A percentile compares a stretch with the other conserved stretches of the same genome.
Evolutionary conservation across 2,329 filamentous ascomycete genomes (phyloP).

Genomic region (Elsinoe australis): DNA sequence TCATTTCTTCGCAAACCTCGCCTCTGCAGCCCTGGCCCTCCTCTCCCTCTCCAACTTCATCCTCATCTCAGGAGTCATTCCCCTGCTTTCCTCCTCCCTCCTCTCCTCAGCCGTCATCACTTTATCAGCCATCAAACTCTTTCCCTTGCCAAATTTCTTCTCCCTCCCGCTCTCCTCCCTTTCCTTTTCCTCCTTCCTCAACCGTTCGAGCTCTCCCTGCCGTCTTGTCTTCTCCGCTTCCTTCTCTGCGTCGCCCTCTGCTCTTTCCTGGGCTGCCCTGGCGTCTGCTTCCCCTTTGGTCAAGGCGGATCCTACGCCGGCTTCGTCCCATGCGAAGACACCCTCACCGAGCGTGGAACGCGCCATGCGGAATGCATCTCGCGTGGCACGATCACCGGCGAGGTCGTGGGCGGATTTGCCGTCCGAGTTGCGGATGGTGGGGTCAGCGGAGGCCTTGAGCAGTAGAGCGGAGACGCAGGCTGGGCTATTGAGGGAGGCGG

Average conservation of each 20-base stretch:
- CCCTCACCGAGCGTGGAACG: slow-evolving; percentile 71
- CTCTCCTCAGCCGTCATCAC: slow-evolving; percentile 64
- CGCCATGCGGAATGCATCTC: slow-evolving; percentile 86
- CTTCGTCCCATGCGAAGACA: slow-evolving; percentile 69
- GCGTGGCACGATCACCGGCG: slow-evolving; percentile 72
- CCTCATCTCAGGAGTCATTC: slow-evolving; percentile 80
- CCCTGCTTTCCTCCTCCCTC: slow-evolving; percentile 74
- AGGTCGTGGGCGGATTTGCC: slow-evolving; percentile 84
- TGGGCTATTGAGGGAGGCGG: slow-evolving; percentile 70
- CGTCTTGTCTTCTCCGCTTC: slow-evolving; percentile 53
- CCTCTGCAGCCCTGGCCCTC: slow-evolving; percentile 84
- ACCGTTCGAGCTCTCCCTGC: slow-evolving; percentile 63
- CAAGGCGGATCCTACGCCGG: slow-evolving; percentile 64
- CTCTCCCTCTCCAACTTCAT: slow-evolving; percentile 78
- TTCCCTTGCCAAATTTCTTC: slow-evolving; percentile 45
- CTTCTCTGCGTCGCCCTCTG: slow-evolving; percentile 61
- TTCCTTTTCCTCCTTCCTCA: slow-evolving; percentile 59
- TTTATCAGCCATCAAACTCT: slow-evolving; percentile 45
- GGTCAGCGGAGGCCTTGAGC: slow-evolving; percentile 65
- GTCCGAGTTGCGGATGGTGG: slow-evolving; percentile 61
- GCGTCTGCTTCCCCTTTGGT: slow-evolving; percentile 63
- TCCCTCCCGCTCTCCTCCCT: slow-evolving; percentile 44
- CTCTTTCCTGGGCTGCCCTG: slow-evolving; percentile 61
- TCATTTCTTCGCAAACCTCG: slow-evolving; percentile 43
- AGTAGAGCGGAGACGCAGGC: slow-evolving; percentile 72